phyloP scores from a whole-genome alignment of 192 early-diverging fungal genomes.

The Podila clonocystis region DNA sequence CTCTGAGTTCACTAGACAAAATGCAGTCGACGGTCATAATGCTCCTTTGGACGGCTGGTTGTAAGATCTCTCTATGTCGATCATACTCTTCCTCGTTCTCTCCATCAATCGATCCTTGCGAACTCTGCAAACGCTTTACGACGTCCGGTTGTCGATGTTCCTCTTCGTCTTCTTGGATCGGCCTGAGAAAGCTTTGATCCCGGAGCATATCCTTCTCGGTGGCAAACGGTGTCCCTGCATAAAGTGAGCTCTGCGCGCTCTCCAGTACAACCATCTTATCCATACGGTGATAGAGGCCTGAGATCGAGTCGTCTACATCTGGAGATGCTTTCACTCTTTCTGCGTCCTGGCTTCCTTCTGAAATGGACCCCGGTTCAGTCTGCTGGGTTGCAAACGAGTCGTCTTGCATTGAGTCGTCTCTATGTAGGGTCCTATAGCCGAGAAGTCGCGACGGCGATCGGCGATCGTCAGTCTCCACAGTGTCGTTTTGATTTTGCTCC shows the following conservation, averaged over 20 bases:
- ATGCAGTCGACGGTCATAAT: no score
- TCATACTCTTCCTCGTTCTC: conserved; percentile 10
- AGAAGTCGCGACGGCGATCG: no score
- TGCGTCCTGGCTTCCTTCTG: not conserved
- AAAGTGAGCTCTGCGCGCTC: conserved; percentile 15
- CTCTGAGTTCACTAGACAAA: not conserved
- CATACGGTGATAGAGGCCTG: conserved; percentile 20
- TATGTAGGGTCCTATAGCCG: no score
- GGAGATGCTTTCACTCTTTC: not conserved
- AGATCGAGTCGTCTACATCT: conserved; percentile 25
- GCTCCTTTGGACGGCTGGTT: no score
- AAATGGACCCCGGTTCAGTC: not conserved
- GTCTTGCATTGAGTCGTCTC: no score
- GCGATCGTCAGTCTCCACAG: no score
- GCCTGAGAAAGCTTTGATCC: not conserved
- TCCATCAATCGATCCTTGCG: conserved; percentile 16
- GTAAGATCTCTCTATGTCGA: not conserved
- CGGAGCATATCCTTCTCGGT: not conserved
- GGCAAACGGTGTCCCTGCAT: not conserved
- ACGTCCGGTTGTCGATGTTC: not conserved
- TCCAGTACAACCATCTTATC: conserved; percentile 4
- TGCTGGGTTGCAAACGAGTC: no score
- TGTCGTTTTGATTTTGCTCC: no score
- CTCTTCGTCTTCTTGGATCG: not conserved
- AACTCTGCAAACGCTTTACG: conserved; percentile 18